A percentile compares a stretch with the other conserved stretches of the same genome.
These are phyloP conservation scores for Candida sp. DNA, from an alignment of 1,139 yeast species.

Conservation along the genomic window DNA sequence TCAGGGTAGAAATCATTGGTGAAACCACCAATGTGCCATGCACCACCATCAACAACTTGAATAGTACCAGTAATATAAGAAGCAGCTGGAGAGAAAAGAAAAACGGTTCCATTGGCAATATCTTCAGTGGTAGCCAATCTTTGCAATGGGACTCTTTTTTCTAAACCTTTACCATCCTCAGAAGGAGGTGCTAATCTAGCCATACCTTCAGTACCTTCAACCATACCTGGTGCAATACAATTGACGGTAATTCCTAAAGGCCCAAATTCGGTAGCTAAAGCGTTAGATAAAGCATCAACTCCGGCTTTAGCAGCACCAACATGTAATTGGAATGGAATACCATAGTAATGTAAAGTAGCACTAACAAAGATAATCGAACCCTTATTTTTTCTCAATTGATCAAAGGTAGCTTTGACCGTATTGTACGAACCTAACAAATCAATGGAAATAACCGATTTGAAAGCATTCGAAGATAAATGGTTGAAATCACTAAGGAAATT, in stretches of 20 bases:
- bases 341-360: slow-evolving; percentile 88
- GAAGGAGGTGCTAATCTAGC: slow-evolving; percentile 48
- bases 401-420: slow-evolving; percentile 80
- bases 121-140: slow-evolving; percentile 73
- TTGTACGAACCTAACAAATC: slow-evolving; percentile 88
- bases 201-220: slow-evolving; percentile 82
- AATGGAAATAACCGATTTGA: slow-evolving; percentile 81
- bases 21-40: slow-evolving; percentile 71
- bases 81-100: slow-evolving; percentile 80
- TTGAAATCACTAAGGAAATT: slow-evolving; percentile 82
- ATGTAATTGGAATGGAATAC: slow-evolving; percentile 87
- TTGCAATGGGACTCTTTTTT: slow-evolving; percentile 65
- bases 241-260: slow-evolving; percentile 84
- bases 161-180: slow-evolving; percentile 16
- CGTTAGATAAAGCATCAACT: slow-evolving; percentile 81
- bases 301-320: slow-evolving; percentile 98
- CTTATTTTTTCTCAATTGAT: slow-evolving; percentile 60
- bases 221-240: slow-evolving; percentile 89
- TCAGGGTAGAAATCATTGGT: slow-evolving; percentile 34
- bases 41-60: slow-evolving; percentile 85
- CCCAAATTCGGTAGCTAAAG: slow-evolving; percentile 88
- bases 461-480: slow-evolving; percentile 80
- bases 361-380: slow-evolving; percentile 83
- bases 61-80: slow-evolving; percentile 74
- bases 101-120: slow-evolving; percentile 88